Percentiles rank a stretch among this genome's conserved stretches.
Evolutionary conservation across 164 flowering plant genomes (phyloP).

Genomic region (Malania oleifera): DNA sequence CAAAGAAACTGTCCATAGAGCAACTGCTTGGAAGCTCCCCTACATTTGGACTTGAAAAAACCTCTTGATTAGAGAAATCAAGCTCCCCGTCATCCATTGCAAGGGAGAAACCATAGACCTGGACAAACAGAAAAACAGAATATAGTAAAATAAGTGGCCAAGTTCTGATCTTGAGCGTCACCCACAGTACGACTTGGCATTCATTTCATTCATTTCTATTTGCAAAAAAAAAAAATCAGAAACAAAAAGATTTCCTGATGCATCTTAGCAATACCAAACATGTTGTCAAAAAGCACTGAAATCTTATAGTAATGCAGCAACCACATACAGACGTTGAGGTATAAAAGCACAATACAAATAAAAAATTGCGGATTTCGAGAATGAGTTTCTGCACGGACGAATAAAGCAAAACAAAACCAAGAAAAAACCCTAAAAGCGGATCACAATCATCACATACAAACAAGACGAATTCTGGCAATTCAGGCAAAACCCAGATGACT

Average conservation of each 20-base stretch:
- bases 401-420: constrained; percentile 5
- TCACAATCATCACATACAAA: not conserved
- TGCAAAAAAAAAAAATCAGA: not conserved
- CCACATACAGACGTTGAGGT: not conserved
- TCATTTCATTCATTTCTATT: not conserved
- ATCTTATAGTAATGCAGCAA: not conserved
- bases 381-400: not conserved
- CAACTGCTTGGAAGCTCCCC: constrained; percentile 45
- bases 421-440: not conserved
- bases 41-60: constrained; percentile 39
- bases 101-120: not conserved
- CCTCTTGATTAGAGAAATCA: constrained; percentile 64
- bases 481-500: too few species aligned
- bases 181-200: constrained; percentile 12
- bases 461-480: not conserved
- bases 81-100: constrained; percentile 85
- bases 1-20: constrained; percentile 68
- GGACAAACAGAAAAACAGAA: not conserved
- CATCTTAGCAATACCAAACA: constrained; percentile 4
- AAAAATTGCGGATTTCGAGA: not conserved
- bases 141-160: not conserved
- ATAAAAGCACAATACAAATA: constrained; percentile 1
- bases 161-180: constrained; percentile 4
- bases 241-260: not conserved
- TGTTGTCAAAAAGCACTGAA: not conserved